Conservation (phyloP, 106 monocot genomes). For the Triglochin maritima region DNA sequence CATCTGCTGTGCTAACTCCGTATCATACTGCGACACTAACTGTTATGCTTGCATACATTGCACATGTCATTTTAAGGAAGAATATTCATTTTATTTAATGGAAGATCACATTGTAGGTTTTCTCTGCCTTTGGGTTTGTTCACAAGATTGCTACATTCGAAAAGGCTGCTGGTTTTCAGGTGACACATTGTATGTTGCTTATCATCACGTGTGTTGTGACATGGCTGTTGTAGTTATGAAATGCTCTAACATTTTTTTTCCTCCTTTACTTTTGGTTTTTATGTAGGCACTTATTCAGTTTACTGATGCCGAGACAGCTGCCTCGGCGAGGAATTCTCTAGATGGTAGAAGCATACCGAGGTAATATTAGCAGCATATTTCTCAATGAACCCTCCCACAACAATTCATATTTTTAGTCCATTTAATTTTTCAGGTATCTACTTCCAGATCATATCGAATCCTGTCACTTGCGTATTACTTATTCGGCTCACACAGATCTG, state of each 20-base stretch:
- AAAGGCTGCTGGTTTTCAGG: constrained; percentile 80
- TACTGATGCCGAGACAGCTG: constrained; percentile 58
- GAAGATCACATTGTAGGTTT: constrained; percentile 24
- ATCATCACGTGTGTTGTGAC: background rate
- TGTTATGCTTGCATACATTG: background rate
- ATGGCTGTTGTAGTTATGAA: background rate
- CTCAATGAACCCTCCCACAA: background rate
- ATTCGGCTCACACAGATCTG: constrained; percentile 95
- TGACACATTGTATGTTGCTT: constrained; percentile 8
- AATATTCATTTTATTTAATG: too few species aligned
- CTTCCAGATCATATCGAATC: constrained; percentile 80
- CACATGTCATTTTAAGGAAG: background rate
- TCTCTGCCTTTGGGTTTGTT: constrained; percentile 76
- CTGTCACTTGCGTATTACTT: constrained; percentile 83
- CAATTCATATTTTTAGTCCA: background rate
- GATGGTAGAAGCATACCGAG: constrained; percentile 94
- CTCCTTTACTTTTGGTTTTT: background rate
- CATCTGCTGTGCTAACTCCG: too few species aligned
- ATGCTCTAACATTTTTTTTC: background rate
- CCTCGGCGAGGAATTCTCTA: constrained; percentile 53
- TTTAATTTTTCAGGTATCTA: constrained; percentile 51
- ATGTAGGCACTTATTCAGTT: constrained; percentile 73
- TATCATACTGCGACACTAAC: too few species aligned
- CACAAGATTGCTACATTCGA: constrained; percentile 83
- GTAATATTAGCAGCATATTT: constrained; percentile 9